Base-by-base conservation (phyloP, 2,329 filamentous ascomycete species). In the Tolypocladium sp. region DNA sequence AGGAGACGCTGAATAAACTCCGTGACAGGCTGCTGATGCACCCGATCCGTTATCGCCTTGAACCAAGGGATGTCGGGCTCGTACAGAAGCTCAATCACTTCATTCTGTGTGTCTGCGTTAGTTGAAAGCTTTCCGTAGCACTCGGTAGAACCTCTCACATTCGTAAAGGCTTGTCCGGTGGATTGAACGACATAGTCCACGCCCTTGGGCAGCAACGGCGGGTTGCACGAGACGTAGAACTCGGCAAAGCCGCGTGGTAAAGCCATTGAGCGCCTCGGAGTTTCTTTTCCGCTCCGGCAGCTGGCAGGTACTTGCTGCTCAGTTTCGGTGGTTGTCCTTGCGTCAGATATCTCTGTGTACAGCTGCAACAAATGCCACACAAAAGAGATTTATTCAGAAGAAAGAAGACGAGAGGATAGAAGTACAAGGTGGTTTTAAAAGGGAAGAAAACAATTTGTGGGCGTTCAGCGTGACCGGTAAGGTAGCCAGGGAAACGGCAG, bases 21-120 rank as follows among this genome's bases (percentile, higher is more conserved):
- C 0, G 59, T 61, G 6, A 72, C 60, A 9, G 58, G 38, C 12
- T 55, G 13, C 17, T 67, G 63, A 22, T 59, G 4, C 1, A 56
- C 49, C 1, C 20, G 20, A 5, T 13, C 1, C 0, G 67, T 53
- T 20, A 73, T 70, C 7, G 71, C 53, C 57, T 74, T 74, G 59
- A 75, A 73, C 68, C 70, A 74, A 1, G 72, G 66, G 0, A 68
- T 59, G 0, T 72, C 68, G 1, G 73, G 71, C 33, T 75, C 73
- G 38, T 74, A 75, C 4, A 75, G 63, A 7, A 75, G 63, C 54
- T 75, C 73, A 0, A 67, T 0, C 0, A 71, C 40, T 8, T 66
- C 60, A 33, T 59, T 38, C 57, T 61, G n/a, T 17, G n/a, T 15
- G 56, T 20, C 22, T 42, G 46, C n/a, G 42, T 60, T 15, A 49